A percentile compares a stretch with the other conserved stretches of the same genome.
Conservation (phyloP, 768 basidiomycete species). For the Rhizopogon salebrosus region DNA sequence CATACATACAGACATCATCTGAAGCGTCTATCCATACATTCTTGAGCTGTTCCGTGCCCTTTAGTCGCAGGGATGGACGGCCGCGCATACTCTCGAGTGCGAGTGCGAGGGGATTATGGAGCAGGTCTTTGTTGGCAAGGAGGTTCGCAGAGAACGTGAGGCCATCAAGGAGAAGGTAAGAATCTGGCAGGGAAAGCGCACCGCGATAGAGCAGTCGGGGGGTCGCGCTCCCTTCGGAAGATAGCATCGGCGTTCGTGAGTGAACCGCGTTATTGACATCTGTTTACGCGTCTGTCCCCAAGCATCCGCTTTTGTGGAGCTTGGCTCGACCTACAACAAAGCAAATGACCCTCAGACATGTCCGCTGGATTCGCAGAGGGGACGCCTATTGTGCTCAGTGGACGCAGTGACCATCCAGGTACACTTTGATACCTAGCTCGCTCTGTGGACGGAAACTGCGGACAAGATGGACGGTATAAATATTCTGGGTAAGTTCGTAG, state of each 20-base stretch:
- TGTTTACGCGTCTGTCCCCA: background rate
- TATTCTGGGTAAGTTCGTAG: background rate
- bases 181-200: conserved; percentile 68
- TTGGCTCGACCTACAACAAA: background rate
- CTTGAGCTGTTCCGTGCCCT: conserved; percentile 46
- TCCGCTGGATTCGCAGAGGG: background rate
- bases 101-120: conserved; percentile 66
- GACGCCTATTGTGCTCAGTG: background rate
- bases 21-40: conserved; percentile 59
- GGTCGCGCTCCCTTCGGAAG: conserved; percentile 14
- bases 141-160: conserved; percentile 59
- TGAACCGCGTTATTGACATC: background rate
- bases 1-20: conserved; percentile 44
- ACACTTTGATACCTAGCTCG: background rate
- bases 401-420: background rate
- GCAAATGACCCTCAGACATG: background rate
- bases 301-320: background rate
- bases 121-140: conserved; percentile 34
- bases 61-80: conserved; percentile 54
- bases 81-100: conserved; percentile 80
- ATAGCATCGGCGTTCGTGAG: background rate
- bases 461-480: background rate
- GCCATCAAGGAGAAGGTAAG: conserved; percentile 66
- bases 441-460: background rate
- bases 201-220: conserved; percentile 70